These are phyloP conservation scores for Penicillium palitans DNA, from an alignment of 2,329 filamentous ascomycete genomes.

Conservation along the genomic window DNA sequence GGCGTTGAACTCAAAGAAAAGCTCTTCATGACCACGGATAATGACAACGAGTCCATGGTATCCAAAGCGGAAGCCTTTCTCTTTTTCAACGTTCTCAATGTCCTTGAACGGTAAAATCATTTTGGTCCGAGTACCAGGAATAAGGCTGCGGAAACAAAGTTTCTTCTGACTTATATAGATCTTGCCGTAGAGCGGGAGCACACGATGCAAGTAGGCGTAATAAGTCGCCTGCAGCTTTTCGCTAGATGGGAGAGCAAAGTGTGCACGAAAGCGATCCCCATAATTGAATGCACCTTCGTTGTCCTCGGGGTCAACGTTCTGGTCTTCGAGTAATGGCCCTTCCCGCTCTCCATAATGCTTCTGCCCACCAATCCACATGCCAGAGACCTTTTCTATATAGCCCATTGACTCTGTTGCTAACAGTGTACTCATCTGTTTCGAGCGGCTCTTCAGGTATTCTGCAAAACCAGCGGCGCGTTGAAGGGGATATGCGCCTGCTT, in stretches of 20 bases:
- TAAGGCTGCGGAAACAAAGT: constrained; percentile 89
- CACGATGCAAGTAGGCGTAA: constrained; percentile 86
- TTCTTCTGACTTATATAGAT: constrained; percentile 87
- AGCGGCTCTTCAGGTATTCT: constrained; percentile 75
- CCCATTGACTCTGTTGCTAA: constrained; percentile 91
- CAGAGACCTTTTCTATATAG: constrained; percentile 94
- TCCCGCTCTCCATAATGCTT: constrained; percentile 82
- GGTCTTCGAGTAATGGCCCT: constrained; percentile 66
- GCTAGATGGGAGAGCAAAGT: constrained; percentile 82
- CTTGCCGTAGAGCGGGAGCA: constrained; percentile 91
- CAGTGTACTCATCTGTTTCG: constrained; percentile 77
- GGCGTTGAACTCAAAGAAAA: constrained; percentile 91
- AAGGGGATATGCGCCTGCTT: constrained; percentile 70
- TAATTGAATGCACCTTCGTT: constrained; percentile 55
- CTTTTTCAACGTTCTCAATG: constrained; percentile 89
- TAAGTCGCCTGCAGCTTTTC: constrained; percentile 87
- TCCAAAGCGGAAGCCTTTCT: constrained; percentile 89
- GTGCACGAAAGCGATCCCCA: constrained; percentile 73
- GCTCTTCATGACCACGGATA: constrained; percentile 88
- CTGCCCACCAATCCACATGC: constrained; percentile 90
- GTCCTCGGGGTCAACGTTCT: constrained; percentile 56
- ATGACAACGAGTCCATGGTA: constrained; percentile 91
- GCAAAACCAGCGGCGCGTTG: constrained; percentile 82
- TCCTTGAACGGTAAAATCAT: constrained; percentile 87
- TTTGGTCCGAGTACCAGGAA: constrained; percentile 88